Evolutionary conservation across 2,329 filamentous ascomycete species (phyloP), one percentile per base, ranked within the genome.

Genomic region (Diaporthe ilicicola): DNA sequence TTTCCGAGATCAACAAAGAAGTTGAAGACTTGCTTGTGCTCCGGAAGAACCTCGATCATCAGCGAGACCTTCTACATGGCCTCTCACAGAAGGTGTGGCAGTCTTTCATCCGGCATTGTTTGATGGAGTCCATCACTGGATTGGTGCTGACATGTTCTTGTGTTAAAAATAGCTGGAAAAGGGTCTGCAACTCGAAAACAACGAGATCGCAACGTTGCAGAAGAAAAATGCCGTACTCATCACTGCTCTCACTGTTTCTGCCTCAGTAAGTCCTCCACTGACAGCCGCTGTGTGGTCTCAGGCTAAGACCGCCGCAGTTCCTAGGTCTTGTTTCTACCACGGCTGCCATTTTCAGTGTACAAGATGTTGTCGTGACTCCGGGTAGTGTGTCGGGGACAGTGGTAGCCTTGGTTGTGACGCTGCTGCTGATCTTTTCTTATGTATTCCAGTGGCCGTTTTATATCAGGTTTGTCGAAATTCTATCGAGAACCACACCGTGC

Each of bases 1-100:
- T 59, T 19, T 59, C 54, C 4, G 54, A 59, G 34, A 59, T 59
- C 54, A 59, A 42, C 22, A 59, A 39, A 42, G 54, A 59, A 42
- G 22, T 59, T 19, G 34, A 59, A 27, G 54, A 59, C 22, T 19
- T 59, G 34, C 37, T 27, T 3, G 34, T 59, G 34, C 54, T 59
- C 1, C 54, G 37, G 13, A 59, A 59, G 37, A 29, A 59, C 22
- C 54, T 59, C 19, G 54, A 59, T 27, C 54, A 59, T 39, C 54
- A 59, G 54, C 12, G 54, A 19, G 54, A 59, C 54, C 54, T 59
- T 19, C 54, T 59, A 7, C 34, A 59, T 12, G 54, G 34, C 19
- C 54, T 27, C 22, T 59, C 37, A 27, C 54, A 59, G 12, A 59
- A 59, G 34, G 54, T 59, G 4, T 7, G 54, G 1, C 2, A 12